Base-by-base conservation (phyloP, 345 rosid genomes). In the Citrus inodora region DNA sequence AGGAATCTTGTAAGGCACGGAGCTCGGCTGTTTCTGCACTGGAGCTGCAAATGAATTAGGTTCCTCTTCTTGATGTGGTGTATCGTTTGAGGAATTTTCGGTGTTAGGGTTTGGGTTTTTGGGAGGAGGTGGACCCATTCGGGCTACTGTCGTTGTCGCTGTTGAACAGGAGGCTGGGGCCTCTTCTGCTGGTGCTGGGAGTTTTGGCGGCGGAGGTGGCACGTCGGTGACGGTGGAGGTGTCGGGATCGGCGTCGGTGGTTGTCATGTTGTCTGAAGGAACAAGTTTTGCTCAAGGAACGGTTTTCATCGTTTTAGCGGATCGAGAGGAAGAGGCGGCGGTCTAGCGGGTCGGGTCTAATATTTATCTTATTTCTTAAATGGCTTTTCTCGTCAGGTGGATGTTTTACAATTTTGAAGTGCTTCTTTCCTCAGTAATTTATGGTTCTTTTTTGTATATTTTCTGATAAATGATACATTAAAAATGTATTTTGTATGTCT, bases 1-100 rank as follows among this genome's bases (percentile, higher is more conserved):
- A 42, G 99, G 99, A 32, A 94, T 89, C 72, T 86, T 82, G 85
- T 96, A 94, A 9, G 98, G 98, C 53, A 92, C 97, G 11, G 82
- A 79, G 68, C 42, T 76, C 67, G 74, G 80, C 85, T 80, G 71
- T 67, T 64, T 10, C 71, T 73, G 76, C 7, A 32, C 78, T 25
- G 62, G 78, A 30, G 80, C 68, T 21, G 73, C 60, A 4, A 61
- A 32, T 9, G 85, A 82, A 53, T 71, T 72, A 0, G 77, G 73
- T 8, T 60, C 73, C 14, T 59, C 74, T 60, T 19, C 8, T 58
- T 75, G 78, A 0, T 38, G 71, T 27, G 10, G 24, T 74, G n/a
- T 17, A 51, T 67, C 67, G 33, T 65, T 61, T 60, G 66, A 70
- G 67, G 56, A 67, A 74, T 60, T 70, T 17, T 62, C 78, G 4